Conservation (phyloP, 805 yeast genomes). For the Pichia scutulata region DNA sequence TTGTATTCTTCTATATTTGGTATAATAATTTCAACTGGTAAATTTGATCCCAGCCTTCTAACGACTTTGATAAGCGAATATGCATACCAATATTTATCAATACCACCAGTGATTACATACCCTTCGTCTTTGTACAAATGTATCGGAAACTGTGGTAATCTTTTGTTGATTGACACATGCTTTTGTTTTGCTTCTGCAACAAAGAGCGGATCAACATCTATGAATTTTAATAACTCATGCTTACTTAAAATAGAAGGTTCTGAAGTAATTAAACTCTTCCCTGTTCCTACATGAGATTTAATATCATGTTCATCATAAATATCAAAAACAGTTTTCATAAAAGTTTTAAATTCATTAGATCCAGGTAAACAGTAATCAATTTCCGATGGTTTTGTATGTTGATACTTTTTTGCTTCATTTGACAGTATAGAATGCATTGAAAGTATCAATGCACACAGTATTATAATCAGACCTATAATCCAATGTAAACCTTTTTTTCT, state of each 20-base stretch:
- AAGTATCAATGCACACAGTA: neutral
- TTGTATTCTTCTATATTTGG: slow-evolving; percentile 66
- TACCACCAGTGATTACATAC: neutral
- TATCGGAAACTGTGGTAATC: neutral
- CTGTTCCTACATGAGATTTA: neutral
- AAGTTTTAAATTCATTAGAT: neutral
- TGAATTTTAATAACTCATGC: neutral
- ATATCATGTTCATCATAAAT: neutral
- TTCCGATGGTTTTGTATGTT: neutral
- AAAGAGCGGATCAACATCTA: neutral
- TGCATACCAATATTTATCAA: neutral
- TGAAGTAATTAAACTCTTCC: neutral
- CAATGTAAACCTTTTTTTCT: neutral
- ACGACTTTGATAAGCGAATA: slow-evolving; percentile 39
- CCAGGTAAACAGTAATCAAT: neutral
- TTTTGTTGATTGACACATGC: neutral
- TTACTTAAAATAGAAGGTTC: neutral
- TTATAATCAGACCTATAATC: too few species aligned
- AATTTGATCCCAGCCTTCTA: slow-evolving; percentile 52
- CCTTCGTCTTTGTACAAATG: neutral
- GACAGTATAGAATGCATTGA: neutral
- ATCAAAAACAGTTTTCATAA: neutral
- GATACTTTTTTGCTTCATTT: neutral
- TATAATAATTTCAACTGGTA: slow-evolving; percentile 76
- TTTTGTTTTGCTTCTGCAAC: neutral